phyloP scores from a whole-genome alignment of 2,329 filamentous ascomycete genomes.

The Paecilomyces sp. region DNA sequence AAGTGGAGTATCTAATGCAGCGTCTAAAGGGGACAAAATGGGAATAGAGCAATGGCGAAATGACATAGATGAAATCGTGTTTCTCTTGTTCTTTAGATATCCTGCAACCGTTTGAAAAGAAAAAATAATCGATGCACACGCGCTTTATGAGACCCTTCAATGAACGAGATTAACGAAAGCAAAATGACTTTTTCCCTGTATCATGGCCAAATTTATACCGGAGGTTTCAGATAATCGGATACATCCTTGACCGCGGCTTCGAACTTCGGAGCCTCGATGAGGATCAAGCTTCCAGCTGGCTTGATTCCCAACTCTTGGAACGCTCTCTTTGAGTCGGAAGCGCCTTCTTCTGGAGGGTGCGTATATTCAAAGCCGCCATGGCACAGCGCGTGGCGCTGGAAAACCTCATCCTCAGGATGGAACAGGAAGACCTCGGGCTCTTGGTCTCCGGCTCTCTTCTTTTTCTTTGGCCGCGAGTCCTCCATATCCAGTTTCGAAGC shows the following conservation, averaged over 20 bases:
- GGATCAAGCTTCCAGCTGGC: conserved; percentile 73
- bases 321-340: conserved; percentile 83
- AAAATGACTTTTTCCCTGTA: conserved; percentile 8
- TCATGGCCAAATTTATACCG: conserved; percentile 24
- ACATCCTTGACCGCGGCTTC: conserved; percentile 68
- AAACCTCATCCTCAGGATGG: conserved; percentile 88
- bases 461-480: conserved; percentile 58
- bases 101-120: conserved; percentile 11
- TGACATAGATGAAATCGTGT: conserved; percentile 4
- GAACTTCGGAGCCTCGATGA: conserved; percentile 77
- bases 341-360: conserved; percentile 67
- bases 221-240: conserved; percentile 61
- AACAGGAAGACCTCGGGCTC: conserved; percentile 72
- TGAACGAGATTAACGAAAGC: not conserved
- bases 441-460: conserved; percentile 43
- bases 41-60: conserved; percentile 25
- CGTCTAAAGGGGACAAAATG: conserved; percentile 55
- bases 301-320: conserved; percentile 91
- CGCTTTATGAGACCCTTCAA: not conserved
- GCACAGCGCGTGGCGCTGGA: conserved; percentile 68
- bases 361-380: conserved; percentile 69
- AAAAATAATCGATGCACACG: not conserved
- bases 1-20: conserved; percentile 98
- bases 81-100: conserved; percentile 3
- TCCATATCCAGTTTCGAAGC: conserved; percentile 70